Base-by-base conservation (phyloP, 2,329 filamentous ascomycete species). In the Aspergillus aculeatinus region DNA sequence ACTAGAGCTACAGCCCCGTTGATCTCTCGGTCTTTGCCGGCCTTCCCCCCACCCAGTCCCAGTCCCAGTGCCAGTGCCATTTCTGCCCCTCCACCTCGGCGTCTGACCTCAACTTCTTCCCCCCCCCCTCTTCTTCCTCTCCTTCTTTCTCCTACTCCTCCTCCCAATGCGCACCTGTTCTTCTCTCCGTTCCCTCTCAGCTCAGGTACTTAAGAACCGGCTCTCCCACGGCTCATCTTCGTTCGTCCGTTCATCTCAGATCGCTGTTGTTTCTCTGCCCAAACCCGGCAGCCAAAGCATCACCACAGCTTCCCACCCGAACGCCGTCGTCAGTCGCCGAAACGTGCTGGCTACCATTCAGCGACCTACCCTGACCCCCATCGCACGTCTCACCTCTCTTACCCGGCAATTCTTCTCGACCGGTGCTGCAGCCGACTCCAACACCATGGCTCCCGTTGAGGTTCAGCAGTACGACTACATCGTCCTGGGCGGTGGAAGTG, bases 401-500 rank as follows among this genome's bases (percentile, higher is more conserved):
- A 70, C 77, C 4, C 71, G 74, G 59, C 79, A 81, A 51, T 76
- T 81, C 60, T 72, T 76, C 27, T 71, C 70, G 6, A 70, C 71
- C 11, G 60, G 72, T 14, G 50, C 55, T 4, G 31, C 54, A 4
- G 44, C 63, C n/a, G 62, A 67, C n/a, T 71, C 72, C 33, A 70
- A 62, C 57, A 70, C 61, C 57, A 82, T 82, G 80, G 76, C 80
- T 60, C 80, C 81, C 25, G 73, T 79, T 6, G 71, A 75, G 44
- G 71, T 75, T 25, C 77, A 80, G 61, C 76, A 79, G 59, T 84
- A 82, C 68, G 82, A 85, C 67, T 84, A 82, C 65, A 81, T 85
- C 58, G 81, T 84, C 59, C 78, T 84, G 65, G 82, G 82, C 59
- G 82, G 82, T 65, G 82, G 82, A 53, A 81, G 79, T 62, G 82